Evolutionary conservation across 2,329 filamentous ascomycete genomes (phyloP).

Genomic region (Neonectria neomacrospora): DNA sequence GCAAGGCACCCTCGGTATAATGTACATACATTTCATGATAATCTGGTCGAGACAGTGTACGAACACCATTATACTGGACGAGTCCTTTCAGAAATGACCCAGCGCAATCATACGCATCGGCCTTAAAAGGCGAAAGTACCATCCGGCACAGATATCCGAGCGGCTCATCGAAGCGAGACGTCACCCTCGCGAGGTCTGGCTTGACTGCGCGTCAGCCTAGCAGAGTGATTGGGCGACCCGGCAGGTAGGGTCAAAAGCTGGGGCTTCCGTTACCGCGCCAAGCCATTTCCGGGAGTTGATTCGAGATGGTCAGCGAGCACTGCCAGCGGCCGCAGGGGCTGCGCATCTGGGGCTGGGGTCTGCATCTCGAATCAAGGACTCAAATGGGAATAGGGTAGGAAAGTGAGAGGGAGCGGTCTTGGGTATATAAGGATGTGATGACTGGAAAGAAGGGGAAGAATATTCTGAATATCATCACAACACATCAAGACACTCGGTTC

Average conservation of each 20-base stretch:
- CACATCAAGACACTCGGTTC: conserved; percentile 1
- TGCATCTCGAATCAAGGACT: conserved; percentile 31
- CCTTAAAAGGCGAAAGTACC: neutral
- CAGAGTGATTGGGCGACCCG: conserved; percentile 16
- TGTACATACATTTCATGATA: neutral
- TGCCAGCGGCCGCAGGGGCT: conserved; percentile 30
- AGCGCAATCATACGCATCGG: neutral
- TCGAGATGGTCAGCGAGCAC: conserved; percentile 31
- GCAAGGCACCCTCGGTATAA: conserved; percentile 2
- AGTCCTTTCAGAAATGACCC: neutral
- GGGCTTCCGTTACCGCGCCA: conserved; percentile 22
- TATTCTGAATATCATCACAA: neutral
- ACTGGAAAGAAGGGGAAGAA: neutral
- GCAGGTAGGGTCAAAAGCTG: neutral
- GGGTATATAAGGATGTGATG: conserved; percentile 11
- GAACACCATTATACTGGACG: too few species aligned
- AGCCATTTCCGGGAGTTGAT: conserved; percentile 28
- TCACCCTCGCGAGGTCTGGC: conserved; percentile 14
- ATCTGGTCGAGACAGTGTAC: neutral
- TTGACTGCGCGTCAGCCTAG: conserved; percentile 4
- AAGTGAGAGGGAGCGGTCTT: neutral
- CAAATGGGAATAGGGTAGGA: conserved; percentile 20
- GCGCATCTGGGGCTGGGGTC: conserved; percentile 29
- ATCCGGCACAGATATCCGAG: conserved; percentile 25
- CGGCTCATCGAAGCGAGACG: conserved; percentile 12